Evolutionary conservation across 495 filamentous ascomycete genomes (phyloP), one percentile per base, ranked within the genome.

Genomic region (Hypoxylon cercidicola): DNA sequence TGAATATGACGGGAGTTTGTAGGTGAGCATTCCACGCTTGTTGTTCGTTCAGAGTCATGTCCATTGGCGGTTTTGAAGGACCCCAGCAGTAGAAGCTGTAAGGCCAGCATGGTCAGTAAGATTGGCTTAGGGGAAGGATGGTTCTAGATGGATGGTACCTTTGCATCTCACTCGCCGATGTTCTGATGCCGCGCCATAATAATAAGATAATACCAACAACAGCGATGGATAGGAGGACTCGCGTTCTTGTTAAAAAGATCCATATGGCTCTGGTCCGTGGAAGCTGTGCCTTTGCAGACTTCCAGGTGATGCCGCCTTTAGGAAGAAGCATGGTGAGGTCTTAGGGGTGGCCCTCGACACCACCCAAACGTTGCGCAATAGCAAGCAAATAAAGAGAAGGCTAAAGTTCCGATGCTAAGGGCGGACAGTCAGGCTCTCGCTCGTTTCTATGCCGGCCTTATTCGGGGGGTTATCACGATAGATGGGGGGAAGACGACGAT

Each of bases 61-160:
- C 87, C 89, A 96, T 96, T 46, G 95, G 95, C 11, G 95, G 83
- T 80, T 93, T 97, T 10, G 90, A 84, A 8, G 95, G 93, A 11
- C 95, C 95, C 83, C 90, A 99, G 82, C 95, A 99, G 79, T 96
- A 97, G 76, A 96, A 98, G 77, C 96, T 97, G 74, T 44, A 39
- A 53, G 32, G 53, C 12, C 39, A 49, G 21, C 28, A 50, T 53
- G 13, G 67, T 74, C 55, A 78, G 67, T 34, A 64, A 47, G 45
- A 43, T 55, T 32, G 10, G 55, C 7, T 53, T 40, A 61, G 20
- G 43, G 25, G 55, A 30, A 18, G 21, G 19, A 8, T 41, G 20
- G 53, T 67, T 61, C 62, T 60, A 49, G 28, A 50, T 35, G 9
- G 35, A 65, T 8, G 16, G 70, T 80, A 97, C 93, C 87, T 97